These are phyloP conservation scores for Helicocarpus griseus DNA, from an alignment of 2,329 filamentous ascomycete species.

Conservation along the genomic window DNA sequence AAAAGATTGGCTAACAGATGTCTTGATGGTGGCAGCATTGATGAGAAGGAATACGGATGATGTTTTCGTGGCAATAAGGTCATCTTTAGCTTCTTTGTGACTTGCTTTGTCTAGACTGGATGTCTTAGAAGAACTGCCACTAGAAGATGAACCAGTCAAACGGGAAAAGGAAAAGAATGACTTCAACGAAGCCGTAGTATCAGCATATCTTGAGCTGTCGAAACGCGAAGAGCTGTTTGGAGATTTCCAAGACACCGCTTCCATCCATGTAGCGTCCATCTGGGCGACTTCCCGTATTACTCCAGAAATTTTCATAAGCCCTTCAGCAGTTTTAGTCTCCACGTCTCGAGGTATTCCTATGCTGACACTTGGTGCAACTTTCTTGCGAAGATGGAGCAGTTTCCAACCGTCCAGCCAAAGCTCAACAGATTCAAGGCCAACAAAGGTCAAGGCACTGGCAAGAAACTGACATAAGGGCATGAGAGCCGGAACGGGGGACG, in stretches of 20 bases:
- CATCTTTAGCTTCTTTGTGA: slow-evolving; percentile 55
- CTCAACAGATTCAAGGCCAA: slow-evolving; percentile 77
- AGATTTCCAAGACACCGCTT: slow-evolving; percentile 73
- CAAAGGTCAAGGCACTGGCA: slow-evolving; percentile 90
- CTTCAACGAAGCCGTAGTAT: slow-evolving; percentile 53
- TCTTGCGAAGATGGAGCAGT: slow-evolving; percentile 70
- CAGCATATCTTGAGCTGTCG: slow-evolving; percentile 24
- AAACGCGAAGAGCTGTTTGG: slow-evolving; percentile 35
- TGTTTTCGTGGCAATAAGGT: slow-evolving; percentile 59
- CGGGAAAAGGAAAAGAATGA: slow-evolving; percentile 79
- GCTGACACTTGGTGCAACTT: slow-evolving; percentile 65
- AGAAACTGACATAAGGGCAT: slow-evolving; percentile 84
- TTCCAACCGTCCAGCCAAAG: slow-evolving; percentile 84
- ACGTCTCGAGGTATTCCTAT: slow-evolving; percentile 69
- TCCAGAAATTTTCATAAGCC: slow-evolving; percentile 74
- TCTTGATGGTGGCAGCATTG: slow-evolving; percentile 72
- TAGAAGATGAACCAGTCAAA: slow-evolving; percentile 51
- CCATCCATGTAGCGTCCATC: slow-evolving; percentile 85
- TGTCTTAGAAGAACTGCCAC: slow-evolving; percentile 35
- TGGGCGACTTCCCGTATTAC: slow-evolving; percentile 81
- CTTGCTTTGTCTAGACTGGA: slow-evolving; percentile 43
- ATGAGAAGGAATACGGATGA: slow-evolving; percentile 83
- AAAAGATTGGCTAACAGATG: slow-evolving; percentile 62
- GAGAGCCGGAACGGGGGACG: slow-evolving; percentile 76
- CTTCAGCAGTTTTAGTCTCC: slow-evolving; percentile 72